Conservation (phyloP, 2,329 filamentous ascomycete species). For the Ophiostoma ips region DNA sequence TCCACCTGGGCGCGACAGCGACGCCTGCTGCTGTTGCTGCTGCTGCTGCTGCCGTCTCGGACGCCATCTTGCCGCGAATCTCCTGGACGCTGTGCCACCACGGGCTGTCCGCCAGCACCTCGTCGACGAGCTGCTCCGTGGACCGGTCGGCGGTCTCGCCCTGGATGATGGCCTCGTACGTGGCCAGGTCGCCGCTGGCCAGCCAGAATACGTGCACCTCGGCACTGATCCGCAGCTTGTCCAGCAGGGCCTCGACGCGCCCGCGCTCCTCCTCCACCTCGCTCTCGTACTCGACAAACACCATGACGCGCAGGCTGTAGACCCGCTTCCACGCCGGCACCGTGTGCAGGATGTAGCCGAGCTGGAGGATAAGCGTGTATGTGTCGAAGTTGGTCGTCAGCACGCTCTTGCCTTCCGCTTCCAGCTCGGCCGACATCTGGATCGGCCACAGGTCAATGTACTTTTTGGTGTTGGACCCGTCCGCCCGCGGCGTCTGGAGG, state of each 20-base stretch:
- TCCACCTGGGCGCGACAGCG: not conserved
- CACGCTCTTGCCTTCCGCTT: constrained; percentile 50
- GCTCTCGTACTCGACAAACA: constrained; percentile 79
- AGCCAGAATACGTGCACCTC: constrained; percentile 71
- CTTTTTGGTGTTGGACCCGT: constrained; percentile 27
- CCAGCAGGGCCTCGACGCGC: constrained; percentile 58
- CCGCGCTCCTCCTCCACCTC: constrained; percentile 68
- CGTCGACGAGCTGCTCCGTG: constrained; percentile 46
- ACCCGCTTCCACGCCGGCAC: constrained; percentile 66
- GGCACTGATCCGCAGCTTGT: constrained; percentile 70
- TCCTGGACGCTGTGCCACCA: constrained; percentile 72
- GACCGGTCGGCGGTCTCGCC: constrained; percentile 46
- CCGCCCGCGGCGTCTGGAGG: constrained; percentile 54
- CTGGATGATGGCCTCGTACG: constrained; percentile 68
- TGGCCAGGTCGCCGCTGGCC: constrained; percentile 54
- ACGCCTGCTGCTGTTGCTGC: too few relatives aligned
- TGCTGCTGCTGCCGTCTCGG: too few relatives aligned
- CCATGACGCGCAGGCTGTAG: constrained; percentile 61
- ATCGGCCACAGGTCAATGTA: constrained; percentile 87
- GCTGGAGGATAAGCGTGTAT: constrained; percentile 70
- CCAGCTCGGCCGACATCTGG: constrained; percentile 79
- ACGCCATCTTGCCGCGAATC: constrained; percentile 25
- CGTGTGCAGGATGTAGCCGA: constrained; percentile 72
- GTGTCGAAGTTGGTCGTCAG: constrained; percentile 86
- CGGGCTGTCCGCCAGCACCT: constrained; percentile 52